These are phyloP conservation scores for Pythium apleroticum DNA, from an alignment of 352 stramenopile genomes.

Conservation along the genomic window DNA sequence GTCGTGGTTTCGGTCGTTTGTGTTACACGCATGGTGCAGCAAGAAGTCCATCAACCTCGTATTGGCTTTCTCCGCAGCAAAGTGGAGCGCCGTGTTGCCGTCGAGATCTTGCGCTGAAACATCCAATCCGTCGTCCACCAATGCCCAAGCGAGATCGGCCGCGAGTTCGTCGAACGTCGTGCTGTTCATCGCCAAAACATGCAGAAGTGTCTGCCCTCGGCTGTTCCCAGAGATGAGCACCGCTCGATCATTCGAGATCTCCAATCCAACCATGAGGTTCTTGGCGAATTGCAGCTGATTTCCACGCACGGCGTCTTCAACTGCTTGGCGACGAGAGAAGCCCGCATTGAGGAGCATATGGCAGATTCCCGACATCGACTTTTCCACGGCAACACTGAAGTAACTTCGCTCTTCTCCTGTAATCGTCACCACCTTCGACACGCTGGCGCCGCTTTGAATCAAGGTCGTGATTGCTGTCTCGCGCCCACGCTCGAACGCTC, in stretches of 20 bases:
- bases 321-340: slow-evolving; percentile 66
- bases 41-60: slow-evolving; percentile 65
- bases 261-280: slow-evolving; percentile 57
- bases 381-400: slow-evolving; percentile 68
- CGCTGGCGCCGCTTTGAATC: slow-evolving; percentile 45
- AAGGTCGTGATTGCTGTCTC: slow-evolving; percentile 75
- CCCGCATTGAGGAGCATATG: slow-evolving; percentile 71
- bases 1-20: slow-evolving; percentile 40
- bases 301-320: slow-evolving; percentile 63
- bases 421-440: slow-evolving; percentile 7
- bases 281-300: slow-evolving; percentile 58
- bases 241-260: slow-evolving; percentile 41
- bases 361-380: slow-evolving; percentile 65
- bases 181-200: slow-evolving; percentile 53
- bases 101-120: slow-evolving; percentile 29
- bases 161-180: slow-evolving; percentile 48
- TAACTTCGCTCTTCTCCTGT: slow-evolving; percentile 42
- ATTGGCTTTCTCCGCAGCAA: slow-evolving; percentile 47
- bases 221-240: slow-evolving; percentile 40
- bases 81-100: slow-evolving; percentile 55
- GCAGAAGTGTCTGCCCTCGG: slow-evolving; percentile 48
- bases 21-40: slow-evolving; percentile 40
- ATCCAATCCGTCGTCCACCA: slow-evolving; percentile 49
- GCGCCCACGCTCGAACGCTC: slow-evolving; percentile 50
- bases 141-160: slow-evolving; percentile 54